Percentiles rank a stretch among this genome's conserved stretches.
Conservation (phyloP, 2,329 filamentous ascomycete species). For the Microdochium nivale region DNA sequence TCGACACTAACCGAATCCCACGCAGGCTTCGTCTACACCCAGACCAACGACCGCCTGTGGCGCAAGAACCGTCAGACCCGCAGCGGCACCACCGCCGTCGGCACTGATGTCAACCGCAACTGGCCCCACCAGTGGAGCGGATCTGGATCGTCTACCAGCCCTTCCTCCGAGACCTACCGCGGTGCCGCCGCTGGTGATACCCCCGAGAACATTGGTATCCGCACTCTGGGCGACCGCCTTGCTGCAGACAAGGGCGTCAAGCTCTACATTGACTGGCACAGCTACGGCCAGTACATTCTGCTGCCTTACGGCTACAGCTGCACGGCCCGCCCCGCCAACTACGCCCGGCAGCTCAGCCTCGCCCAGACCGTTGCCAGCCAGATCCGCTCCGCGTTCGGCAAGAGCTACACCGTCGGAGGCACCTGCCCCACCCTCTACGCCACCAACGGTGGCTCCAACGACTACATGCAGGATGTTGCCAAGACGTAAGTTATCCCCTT, state of each 20-base stretch:
- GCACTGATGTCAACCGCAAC: slow-evolving; percentile 45
- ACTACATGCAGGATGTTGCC: slow-evolving; percentile 16
- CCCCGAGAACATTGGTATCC: slow-evolving; percentile 37
- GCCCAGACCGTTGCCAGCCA: slow-evolving; percentile 19
- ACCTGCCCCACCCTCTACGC: slow-evolving; percentile 28
- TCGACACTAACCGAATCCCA: not conserved
- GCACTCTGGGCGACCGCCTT: slow-evolving; percentile 34
- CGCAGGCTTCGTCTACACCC: slow-evolving; percentile 40
- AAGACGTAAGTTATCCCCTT: slow-evolving; percentile 6
- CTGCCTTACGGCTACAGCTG: slow-evolving; percentile 49
- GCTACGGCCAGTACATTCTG: slow-evolving; percentile 46
- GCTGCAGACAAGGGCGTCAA: slow-evolving; percentile 32
- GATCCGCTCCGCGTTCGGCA: slow-evolving; percentile 24
- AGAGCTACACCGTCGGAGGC: slow-evolving; percentile 24
- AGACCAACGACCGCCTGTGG: slow-evolving; percentile 41
- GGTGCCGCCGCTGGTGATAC: slow-evolving; percentile 31
- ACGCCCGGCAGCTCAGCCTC: slow-evolving; percentile 31
- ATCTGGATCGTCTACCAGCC: slow-evolving; percentile 32
- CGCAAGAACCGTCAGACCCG: slow-evolving; percentile 40
- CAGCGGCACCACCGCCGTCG: slow-evolving; percentile 30
- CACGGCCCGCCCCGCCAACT: slow-evolving; percentile 28
- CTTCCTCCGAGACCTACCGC: slow-evolving; percentile 35
- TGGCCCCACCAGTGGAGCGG: slow-evolving; percentile 39
- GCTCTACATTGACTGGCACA: slow-evolving; percentile 52
- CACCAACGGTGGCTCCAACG: slow-evolving; percentile 20